phyloP scores from a whole-genome alignment of 2,329 filamentous ascomycete species.

The Metarhizium anisopliae region DNA sequence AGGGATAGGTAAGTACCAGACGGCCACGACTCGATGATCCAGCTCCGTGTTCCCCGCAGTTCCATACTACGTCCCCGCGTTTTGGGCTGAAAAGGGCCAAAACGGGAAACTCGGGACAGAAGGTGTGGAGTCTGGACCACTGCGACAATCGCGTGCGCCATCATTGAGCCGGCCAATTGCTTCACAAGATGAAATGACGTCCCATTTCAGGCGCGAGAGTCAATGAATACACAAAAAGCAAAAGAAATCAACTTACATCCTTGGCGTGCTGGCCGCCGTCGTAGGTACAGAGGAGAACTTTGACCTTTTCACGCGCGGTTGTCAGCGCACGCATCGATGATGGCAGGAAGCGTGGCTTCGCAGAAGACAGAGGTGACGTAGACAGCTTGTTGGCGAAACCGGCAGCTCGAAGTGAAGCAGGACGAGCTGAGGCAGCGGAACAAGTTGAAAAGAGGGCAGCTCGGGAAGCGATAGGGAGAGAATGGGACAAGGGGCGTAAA shows the following conservation, averaged over 20 bases:
- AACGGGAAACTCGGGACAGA: neutral
- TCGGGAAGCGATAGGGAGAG: slow-evolving; percentile 16
- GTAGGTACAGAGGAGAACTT: slow-evolving; percentile 90
- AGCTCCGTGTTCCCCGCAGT: slow-evolving; percentile 4
- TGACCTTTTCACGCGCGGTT: slow-evolving; percentile 57
- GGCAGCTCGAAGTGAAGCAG: slow-evolving; percentile 9
- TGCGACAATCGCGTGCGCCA: neutral
- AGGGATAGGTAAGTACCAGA: neutral
- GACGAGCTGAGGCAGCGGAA: slow-evolving; percentile 10
- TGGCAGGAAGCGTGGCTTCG: slow-evolving; percentile 32
- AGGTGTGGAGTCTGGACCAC: neutral
- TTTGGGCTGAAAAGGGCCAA: neutral
- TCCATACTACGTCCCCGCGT: neutral
- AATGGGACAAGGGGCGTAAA: slow-evolving; percentile 19
- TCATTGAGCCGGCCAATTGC: neutral
- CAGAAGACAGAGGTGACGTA: slow-evolving; percentile 20
- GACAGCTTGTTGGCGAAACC: slow-evolving; percentile 8
- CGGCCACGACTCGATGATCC: neutral
- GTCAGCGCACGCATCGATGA: slow-evolving; percentile 43
- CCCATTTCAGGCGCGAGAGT: neutral
- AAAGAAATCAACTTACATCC: slow-evolving; percentile 48
- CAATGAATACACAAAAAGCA: neutral
- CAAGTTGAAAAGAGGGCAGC: slow-evolving; percentile 17
- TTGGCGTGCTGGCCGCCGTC: slow-evolving; percentile 84
- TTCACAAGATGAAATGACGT: neutral